Evolutionary conservation across 2,329 filamentous ascomycete genomes (phyloP), one percentile per base, ranked within the genome.

Genomic region (Ceratocystis destructans): DNA sequence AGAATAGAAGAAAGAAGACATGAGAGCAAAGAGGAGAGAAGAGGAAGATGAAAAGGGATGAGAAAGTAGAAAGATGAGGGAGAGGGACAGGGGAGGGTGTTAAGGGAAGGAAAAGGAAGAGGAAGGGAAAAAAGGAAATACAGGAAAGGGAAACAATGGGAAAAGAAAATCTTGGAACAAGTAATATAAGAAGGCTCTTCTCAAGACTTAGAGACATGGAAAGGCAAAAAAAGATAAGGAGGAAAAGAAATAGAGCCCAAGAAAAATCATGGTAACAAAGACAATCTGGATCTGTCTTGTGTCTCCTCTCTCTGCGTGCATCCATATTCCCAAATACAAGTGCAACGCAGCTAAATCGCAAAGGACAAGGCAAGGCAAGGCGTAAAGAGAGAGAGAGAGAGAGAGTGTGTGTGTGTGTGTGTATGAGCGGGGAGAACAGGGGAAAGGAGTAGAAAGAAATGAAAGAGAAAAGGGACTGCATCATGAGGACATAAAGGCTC

Each of bases 61-160:
- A n/a, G n/a, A n/a, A n/a, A n/a, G n/a, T n/a, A n/a, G n/a, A n/a
- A n/a, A n/a, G n/a, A n/a, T n/a, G n/a, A n/a, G n/a, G n/a, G n/a
- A n/a, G n/a, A n/a, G n/a, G n/a, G n/a, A n/a, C n/a, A n/a, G n/a
- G n/a, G n/a, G n/a, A n/a, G n/a, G n/a, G n/a, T n/a, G n/a, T n/a
- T n/a, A n/a, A n/a, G n/a, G n/a, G n/a, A n/a, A n/a, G n/a, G n/a
- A n/a, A n/a, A n/a, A n/a, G n/a, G n/a, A n/a, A n/a, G n/a, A n/a
- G n/a, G n/a, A n/a, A n/a, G n/a, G n/a, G n/a, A n/a, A 15, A 41
- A 41, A 41, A 10, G 15, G 15, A 41, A 41, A 3, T 3, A 1
- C 10, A 8, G 15, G 15, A 41, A 12, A 57, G 37, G 72, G 73
- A 71, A 71, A 73, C 73, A 70, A 69, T 70, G 66, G 67, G 67